Percentiles rank a stretch among this genome's conserved stretches.
phyloP scores from a whole-genome alignment of 495 filamentous ascomycete species.

The Lichenothelia convexa region DNA sequence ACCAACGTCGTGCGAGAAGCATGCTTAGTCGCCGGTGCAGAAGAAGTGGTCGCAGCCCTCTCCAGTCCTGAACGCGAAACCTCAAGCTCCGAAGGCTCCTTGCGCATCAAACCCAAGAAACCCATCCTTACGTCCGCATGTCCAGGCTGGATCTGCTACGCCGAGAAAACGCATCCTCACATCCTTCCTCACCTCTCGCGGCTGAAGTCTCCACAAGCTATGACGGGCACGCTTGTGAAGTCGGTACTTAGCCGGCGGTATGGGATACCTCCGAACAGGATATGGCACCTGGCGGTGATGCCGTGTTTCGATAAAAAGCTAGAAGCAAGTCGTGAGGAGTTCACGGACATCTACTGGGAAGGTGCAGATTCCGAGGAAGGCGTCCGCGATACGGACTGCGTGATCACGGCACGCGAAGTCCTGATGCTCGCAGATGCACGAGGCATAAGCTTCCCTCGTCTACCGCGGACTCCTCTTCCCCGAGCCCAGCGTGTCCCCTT shows the following conservation, averaged over 20 bases:
- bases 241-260: slow-evolving; percentile 53
- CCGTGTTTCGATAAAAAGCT: slow-evolving; percentile 99
- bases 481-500: slow-evolving; percentile 29
- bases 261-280: slow-evolving; percentile 53
- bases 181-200: slow-evolving; percentile 79
- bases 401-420: slow-evolving; percentile 87
- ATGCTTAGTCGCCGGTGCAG: slow-evolving; percentile 59
- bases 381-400: slow-evolving; percentile 84
- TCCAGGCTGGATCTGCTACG: slow-evolving; percentile 97
- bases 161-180: slow-evolving; percentile 90
- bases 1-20: slow-evolving; percentile 65
- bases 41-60: slow-evolving; percentile 36
- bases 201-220: slow-evolving; percentile 83
- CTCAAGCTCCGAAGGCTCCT: slow-evolving; percentile 12
- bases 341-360: slow-evolving; percentile 64
- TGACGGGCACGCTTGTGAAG: slow-evolving; percentile 79
- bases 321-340: slow-evolving; percentile 80
- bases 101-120: slow-evolving; percentile 29
- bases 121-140: slow-evolving; percentile 83
- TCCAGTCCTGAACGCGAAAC: slow-evolving; percentile 6
- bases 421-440: slow-evolving; percentile 69
- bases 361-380: slow-evolving; percentile 25
- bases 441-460: slow-evolving; percentile 47
- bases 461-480: slow-evolving; percentile 39
- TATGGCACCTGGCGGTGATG: slow-evolving; percentile 93